These are phyloP conservation scores for Hypoxylon sp. DNA, from an alignment of 2,329 filamentous ascomycete species.

Conservation along the genomic window DNA sequence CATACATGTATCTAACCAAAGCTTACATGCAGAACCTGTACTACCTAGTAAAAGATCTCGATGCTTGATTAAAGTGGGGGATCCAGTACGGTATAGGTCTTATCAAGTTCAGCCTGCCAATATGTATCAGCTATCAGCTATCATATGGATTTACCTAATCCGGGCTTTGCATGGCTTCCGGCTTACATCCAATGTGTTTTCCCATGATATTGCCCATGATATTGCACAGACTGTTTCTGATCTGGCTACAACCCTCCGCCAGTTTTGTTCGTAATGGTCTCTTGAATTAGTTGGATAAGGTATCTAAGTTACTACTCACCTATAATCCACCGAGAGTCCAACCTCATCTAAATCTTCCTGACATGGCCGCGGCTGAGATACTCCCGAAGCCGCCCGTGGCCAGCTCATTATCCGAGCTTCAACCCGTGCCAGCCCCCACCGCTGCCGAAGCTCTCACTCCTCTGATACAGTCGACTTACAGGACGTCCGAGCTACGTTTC, in stretches of 20 bases:
- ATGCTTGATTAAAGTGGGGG: slow-evolving; percentile 1
- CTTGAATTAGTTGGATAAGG: neutral
- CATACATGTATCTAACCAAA: too few species aligned
- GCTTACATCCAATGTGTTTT: neutral
- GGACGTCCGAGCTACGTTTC: slow-evolving; percentile 53
- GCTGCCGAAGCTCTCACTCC: slow-evolving; percentile 43
- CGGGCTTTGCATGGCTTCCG: neutral
- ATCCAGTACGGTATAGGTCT: neutral
- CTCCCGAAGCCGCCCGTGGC: slow-evolving; percentile 36
- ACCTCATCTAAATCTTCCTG: neutral
- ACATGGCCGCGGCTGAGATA: slow-evolving; percentile 39
- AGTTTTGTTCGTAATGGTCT: neutral
- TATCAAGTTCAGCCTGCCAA: slow-evolving; percentile 2
- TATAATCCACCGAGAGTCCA: neutral
- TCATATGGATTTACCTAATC: neutral
- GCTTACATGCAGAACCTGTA: too few species aligned
- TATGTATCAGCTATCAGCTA: neutral
- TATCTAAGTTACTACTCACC: neutral
- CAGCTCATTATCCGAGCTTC: slow-evolving; percentile 2
- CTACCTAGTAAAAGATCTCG: neutral
- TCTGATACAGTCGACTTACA: slow-evolving; percentile 52
- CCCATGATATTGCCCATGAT: slow-evolving; percentile 1
- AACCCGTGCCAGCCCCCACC: slow-evolving; percentile 22
- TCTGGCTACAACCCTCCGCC: neutral
- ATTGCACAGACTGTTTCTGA: neutral